Percentiles rank a stretch among this genome's conserved stretches.
Evolutionary conservation across 1,284 basidiomycete genomes (phyloP).

Genomic region (Phylloporus gajari): DNA sequence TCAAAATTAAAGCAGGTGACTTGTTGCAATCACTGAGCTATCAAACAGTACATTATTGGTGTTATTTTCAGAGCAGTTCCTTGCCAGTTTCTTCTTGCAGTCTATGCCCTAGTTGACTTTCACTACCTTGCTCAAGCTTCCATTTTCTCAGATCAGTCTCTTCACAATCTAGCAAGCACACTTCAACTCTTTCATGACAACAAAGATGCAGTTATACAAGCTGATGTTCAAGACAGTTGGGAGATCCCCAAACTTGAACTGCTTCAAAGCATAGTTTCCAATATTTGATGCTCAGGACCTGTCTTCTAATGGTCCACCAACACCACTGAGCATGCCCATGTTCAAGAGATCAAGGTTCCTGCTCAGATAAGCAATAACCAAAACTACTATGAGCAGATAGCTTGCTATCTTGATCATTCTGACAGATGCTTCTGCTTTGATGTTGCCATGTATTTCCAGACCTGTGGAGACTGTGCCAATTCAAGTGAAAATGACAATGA

Average conservation of each 20-base stretch:
- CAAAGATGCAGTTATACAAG: background rate
- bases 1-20: background rate
- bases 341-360: no score
- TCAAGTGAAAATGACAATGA: background rate
- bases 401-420: background rate
- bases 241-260: background rate
- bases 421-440: background rate
- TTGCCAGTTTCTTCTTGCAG: background rate
- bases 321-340: background rate
- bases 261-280: background rate
- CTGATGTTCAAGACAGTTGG: background rate
- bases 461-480: background rate
- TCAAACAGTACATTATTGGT: background rate
- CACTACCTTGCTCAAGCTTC: background rate
- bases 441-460: background rate
- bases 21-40: no score
- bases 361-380: no score
- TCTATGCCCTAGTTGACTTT: background rate
- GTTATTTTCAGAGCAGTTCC: background rate
- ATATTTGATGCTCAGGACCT: background rate
- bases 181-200: background rate
- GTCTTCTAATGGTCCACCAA: background rate
- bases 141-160: background rate
- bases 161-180: background rate
- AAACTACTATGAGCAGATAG: no score